Evolutionary conservation across 2,329 filamentous ascomycete genomes (phyloP), one percentile per base, ranked within the genome.

Genomic region (Cytospora piceae): DNA sequence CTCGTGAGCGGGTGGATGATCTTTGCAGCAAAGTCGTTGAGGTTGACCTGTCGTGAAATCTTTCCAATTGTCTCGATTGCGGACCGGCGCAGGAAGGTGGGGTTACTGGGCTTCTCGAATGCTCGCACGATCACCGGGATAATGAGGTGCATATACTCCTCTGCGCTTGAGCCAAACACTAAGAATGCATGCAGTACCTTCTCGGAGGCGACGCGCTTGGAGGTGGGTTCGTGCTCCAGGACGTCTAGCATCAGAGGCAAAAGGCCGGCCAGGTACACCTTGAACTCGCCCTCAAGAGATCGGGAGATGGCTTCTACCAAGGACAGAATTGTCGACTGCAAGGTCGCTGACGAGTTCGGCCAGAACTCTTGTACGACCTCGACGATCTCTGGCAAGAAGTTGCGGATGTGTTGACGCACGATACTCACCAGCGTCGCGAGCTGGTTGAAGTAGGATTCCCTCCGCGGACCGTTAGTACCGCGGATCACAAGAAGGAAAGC

Each of bases 61-160:
- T 95, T 94, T 27, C 93, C 94, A 67, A 99, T 89, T 0, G 93
- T 96, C 73, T 99, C 96, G 70, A 99, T 98, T 0, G 94, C 94
- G 29, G 89, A 88, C 76, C 93, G 96, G 61, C 93, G 87, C 57
- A 97, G 87, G 66, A 90, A 90, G 1, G 86, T 81, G 9, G 93
- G 93, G 69, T 96, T 92, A 14, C 90, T 89, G 37, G 90, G 87
- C 73, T 93, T 96, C 75, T 99, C 94, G 73, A 99, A 98, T 58
- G 97, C 91, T 54, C 91, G 89, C 11, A 99, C 94, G 73, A 99
- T 93, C 42, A 96, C 93, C 0, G 95, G 95, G 60, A 99, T 92
- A 70, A 99, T 98, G 61, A 99, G 83, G 75, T 99, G 95, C 95
- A 99, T 99, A 76, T 99, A 99, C 76, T 99, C 95, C 75, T 99